Conservation (phyloP, 345 rosid genomes). For the Ricinus communis region DNA sequence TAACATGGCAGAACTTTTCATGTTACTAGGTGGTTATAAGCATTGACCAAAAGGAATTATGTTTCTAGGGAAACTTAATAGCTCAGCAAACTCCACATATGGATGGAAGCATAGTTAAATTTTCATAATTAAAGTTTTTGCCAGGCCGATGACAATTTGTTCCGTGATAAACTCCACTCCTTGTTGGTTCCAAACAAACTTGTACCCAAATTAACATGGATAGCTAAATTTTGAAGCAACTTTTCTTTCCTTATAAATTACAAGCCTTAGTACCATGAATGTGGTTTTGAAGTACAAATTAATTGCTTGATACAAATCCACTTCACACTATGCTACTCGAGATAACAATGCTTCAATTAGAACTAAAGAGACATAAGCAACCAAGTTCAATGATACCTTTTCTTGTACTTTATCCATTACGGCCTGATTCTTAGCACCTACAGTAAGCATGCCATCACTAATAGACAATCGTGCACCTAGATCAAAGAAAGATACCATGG, state of each 20-base stretch:
- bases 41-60: background rate
- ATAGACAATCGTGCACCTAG: slow-evolving; percentile 80
- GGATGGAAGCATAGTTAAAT: background rate
- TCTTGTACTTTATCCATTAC: slow-evolving; percentile 80
- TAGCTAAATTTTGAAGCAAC: background rate
- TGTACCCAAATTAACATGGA: background rate
- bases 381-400: slow-evolving; percentile 47
- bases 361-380: background rate
- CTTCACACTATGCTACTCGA: background rate
- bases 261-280: background rate
- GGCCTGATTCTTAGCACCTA: slow-evolving; percentile 73
- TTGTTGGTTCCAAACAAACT: background rate
- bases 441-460: slow-evolving; percentile 75
- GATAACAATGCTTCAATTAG: background rate
- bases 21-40: background rate
- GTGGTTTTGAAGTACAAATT: slow-evolving; percentile 1
- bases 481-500: slow-evolving; percentile 15
- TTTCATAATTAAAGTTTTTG: background rate
- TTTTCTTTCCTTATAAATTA: background rate
- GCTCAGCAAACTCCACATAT: background rate
- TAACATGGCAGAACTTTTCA: background rate
- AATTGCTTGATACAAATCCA: background rate
- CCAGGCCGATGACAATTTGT: background rate
- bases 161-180: background rate
- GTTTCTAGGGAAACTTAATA: background rate